Conservation (phyloP, 768 basidiomycete species). For the Amanita subjunquillea region DNA sequence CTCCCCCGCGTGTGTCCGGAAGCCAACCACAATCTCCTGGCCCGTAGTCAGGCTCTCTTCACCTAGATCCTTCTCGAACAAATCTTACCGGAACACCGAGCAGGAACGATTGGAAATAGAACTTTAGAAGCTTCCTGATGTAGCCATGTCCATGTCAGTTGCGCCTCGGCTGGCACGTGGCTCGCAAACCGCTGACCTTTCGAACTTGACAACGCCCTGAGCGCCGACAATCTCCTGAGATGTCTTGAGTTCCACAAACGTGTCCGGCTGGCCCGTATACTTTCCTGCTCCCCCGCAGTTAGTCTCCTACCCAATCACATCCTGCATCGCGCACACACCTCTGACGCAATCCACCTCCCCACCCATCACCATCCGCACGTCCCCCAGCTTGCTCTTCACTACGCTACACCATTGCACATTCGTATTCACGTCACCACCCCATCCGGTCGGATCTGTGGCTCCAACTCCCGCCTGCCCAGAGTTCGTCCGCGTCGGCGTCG, state of each 20-base stretch:
- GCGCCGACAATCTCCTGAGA: slow-evolving; percentile 57
- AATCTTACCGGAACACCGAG: slow-evolving; percentile 76
- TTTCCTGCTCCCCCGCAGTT: slow-evolving; percentile 26
- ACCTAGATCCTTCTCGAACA: slow-evolving; percentile 5
- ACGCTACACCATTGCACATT: slow-evolving; percentile 89
- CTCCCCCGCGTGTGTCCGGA: slow-evolving; percentile 69
- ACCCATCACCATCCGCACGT: slow-evolving; percentile 64
- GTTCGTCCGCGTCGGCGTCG: slow-evolving; percentile 19
- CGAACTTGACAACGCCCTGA: slow-evolving; percentile 64
- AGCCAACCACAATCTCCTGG: slow-evolving; percentile 81
- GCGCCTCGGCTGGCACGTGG: neutral
- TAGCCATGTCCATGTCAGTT: neutral
- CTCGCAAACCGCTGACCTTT: slow-evolving; percentile 39
- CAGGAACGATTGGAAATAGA: slow-evolving; percentile 87
- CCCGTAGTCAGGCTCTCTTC: neutral
- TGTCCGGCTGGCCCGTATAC: slow-evolving; percentile 52
- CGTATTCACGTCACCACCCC: slow-evolving; percentile 79
- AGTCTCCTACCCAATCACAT: slow-evolving; percentile 5
- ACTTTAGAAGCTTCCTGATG: slow-evolving; percentile 77
- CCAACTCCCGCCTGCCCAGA: slow-evolving; percentile 11
- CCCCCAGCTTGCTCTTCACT: slow-evolving; percentile 75
- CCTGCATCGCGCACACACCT: slow-evolving; percentile 30
- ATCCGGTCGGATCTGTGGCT: slow-evolving; percentile 33
- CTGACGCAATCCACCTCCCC: slow-evolving; percentile 89
- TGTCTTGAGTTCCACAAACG: slow-evolving; percentile 83